These are phyloP conservation scores for Candida broadrunensis DNA, from an alignment of 805 yeast species.

Conservation along the genomic window DNA sequence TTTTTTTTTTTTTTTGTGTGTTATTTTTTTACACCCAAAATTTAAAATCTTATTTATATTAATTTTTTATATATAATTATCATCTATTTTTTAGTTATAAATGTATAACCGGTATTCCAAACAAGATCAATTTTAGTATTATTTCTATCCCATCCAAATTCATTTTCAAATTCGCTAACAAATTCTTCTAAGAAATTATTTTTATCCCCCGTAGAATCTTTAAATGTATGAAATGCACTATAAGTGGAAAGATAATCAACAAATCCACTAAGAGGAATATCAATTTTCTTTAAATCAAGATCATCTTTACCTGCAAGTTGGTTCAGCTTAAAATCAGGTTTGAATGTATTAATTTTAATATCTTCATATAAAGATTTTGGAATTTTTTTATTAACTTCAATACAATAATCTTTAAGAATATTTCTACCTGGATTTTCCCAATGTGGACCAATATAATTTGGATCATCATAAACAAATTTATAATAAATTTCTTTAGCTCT, in stretches of 20 bases:
- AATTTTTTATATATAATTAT: background rate
- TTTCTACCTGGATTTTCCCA: slow-evolving; percentile 88
- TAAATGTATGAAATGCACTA: slow-evolving; percentile 65
- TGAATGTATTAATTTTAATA: slow-evolving; percentile 23
- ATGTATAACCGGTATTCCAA: slow-evolving; percentile 52
- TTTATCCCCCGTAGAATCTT: slow-evolving; percentile 29
- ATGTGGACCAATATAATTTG: slow-evolving; percentile 54
- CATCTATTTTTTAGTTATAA: slow-evolving; percentile 33
- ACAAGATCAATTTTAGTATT: slow-evolving; percentile 40
- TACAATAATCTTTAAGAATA: slow-evolving; percentile 44
- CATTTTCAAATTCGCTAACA: slow-evolving; percentile 32
- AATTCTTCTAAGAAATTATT: slow-evolving; percentile 33
- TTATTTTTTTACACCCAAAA: background rate
- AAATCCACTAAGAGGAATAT: slow-evolving; percentile 44
- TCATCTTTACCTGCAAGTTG: slow-evolving; percentile 6
- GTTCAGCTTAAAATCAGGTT: slow-evolving; percentile 13
- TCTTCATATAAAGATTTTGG: slow-evolving; percentile 44
- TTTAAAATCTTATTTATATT: background rate
- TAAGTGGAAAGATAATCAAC: slow-evolving; percentile 60
- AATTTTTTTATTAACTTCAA: slow-evolving; percentile 38
- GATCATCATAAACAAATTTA: slow-evolving; percentile 40
- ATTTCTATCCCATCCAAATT: slow-evolving; percentile 44
- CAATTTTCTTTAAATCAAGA: slow-evolving; percentile 30
- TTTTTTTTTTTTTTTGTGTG: background rate
- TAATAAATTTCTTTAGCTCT: slow-evolving; percentile 27